Percentiles rank a stretch among this genome's conserved stretches.
Evolutionary conservation across 345 rosid genomes (phyloP).

Genomic region (Nephelium lappaceum): DNA sequence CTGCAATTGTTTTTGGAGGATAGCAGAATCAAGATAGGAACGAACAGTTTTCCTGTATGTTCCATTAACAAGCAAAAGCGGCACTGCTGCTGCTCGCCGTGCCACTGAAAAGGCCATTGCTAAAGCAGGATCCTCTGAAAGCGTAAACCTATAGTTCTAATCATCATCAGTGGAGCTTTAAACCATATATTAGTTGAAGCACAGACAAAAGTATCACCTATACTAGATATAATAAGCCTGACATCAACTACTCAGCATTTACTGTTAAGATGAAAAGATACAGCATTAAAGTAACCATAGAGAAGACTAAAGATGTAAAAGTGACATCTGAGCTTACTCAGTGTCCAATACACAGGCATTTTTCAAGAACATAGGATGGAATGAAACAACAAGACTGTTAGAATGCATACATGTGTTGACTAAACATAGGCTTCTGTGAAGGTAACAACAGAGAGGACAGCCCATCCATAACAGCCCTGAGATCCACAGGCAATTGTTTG

Average conservation of each 20-base stretch:
- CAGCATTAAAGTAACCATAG: background rate
- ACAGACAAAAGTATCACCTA: slow-evolving; percentile 1
- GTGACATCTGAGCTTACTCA: background rate
- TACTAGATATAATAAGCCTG: background rate
- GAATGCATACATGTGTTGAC: slow-evolving; percentile 65
- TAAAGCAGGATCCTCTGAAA: slow-evolving; percentile 96
- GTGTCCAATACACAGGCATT: background rate
- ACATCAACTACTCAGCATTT: background rate
- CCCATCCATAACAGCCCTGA: slow-evolving; percentile 73
- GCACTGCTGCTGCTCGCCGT: slow-evolving; percentile 96
- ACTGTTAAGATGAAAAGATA: background rate
- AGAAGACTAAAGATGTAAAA: background rate
- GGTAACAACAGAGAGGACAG: slow-evolving; percentile 85
- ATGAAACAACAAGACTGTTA: slow-evolving; percentile 14
- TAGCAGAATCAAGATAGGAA: slow-evolving; percentile 90
- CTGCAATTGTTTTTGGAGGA: slow-evolving; percentile 89
- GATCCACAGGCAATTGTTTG: slow-evolving; percentile 85
- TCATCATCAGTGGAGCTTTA: slow-evolving; percentile 23
- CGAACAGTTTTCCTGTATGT: slow-evolving; percentile 91
- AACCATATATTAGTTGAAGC: slow-evolving; percentile 12
- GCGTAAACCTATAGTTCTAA: slow-evolving; percentile 65
- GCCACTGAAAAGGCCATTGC: slow-evolving; percentile 99
- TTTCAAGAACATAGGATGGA: background rate
- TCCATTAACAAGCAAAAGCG: slow-evolving; percentile 94
- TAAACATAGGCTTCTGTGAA: slow-evolving; percentile 81